A percentile compares a stretch with the other conserved stretches of the same genome.
phyloP scores from a whole-genome alignment of 2,329 filamentous ascomycete species.

The Pezicula neosporulosa region DNA sequence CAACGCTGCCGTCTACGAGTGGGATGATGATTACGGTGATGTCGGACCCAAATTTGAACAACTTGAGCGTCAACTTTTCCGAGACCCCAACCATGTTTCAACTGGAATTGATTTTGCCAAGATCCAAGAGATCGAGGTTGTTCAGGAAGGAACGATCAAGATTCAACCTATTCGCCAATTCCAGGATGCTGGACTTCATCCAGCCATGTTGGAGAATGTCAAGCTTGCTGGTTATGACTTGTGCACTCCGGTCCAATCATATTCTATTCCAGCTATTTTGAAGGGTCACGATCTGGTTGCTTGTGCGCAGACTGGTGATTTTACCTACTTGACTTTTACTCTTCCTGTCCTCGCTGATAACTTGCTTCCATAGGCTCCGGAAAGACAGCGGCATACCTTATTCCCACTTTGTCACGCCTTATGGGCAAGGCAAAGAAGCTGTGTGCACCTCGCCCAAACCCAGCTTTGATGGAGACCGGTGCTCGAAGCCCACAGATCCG shows the following conservation, averaged over 20 bases:
- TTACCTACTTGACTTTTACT: slow-evolving; percentile 22
- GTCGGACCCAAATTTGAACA: slow-evolving; percentile 68
- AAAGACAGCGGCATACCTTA: slow-evolving; percentile 90
- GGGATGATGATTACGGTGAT: slow-evolving; percentile 82
- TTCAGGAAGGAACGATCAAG: slow-evolving; percentile 51
- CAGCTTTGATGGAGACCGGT: slow-evolving; percentile 48
- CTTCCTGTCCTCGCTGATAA: slow-evolving; percentile 3
- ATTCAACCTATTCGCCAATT: slow-evolving; percentile 57
- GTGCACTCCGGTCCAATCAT: slow-evolving; percentile 87
- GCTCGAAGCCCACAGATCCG: slow-evolving; percentile 44
- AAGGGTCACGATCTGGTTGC: slow-evolving; percentile 79
- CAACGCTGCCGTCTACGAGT: slow-evolving; percentile 62
- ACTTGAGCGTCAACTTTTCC: slow-evolving; percentile 77
- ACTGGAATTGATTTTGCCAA: slow-evolving; percentile 62
- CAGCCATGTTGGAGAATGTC: slow-evolving; percentile 76
- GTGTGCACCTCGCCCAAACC: slow-evolving; percentile 71
- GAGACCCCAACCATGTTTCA: slow-evolving; percentile 43
- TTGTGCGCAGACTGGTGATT: slow-evolving; percentile 83
- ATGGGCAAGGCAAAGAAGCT: slow-evolving; percentile 96
- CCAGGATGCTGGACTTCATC: slow-evolving; percentile 77
- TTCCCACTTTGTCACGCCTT: slow-evolving; percentile 83
- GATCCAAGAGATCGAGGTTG: slow-evolving; percentile 50
- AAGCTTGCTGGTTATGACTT: slow-evolving; percentile 63
- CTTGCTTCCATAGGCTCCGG: slow-evolving; percentile 68
- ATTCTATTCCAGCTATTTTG: slow-evolving; percentile 76